Conservation (phyloP, 306 rosid species). For the Sesbania bispinosa region DNA sequence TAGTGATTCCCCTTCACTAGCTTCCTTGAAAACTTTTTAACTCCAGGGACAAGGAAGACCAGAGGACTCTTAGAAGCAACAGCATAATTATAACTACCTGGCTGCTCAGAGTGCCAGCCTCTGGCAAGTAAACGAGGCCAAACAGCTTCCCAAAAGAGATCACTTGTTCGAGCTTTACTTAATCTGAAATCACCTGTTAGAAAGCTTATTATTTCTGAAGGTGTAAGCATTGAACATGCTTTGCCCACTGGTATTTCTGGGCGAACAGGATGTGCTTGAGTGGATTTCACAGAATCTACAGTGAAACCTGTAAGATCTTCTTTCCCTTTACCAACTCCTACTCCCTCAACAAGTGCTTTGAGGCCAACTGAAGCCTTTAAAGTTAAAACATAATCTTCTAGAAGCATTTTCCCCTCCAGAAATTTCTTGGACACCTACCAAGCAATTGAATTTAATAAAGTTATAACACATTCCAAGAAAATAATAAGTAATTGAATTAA, state of each 20-base stretch:
- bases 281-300: conserved; percentile 51
- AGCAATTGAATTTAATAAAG: conserved; percentile 27
- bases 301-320: conserved; percentile 68
- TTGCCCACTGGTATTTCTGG: conserved; percentile 86
- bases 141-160: conserved; percentile 97
- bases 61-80: conserved; percentile 50
- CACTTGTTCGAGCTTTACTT: conserved; percentile 85
- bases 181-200: conserved; percentile 83
- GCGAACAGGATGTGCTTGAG: conserved; percentile 48
- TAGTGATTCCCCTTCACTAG: conserved; percentile 75
- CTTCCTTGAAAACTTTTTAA: conserved; percentile 74
- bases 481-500: not conserved
- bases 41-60: conserved; percentile 85
- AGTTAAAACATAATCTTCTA: conserved; percentile 67
- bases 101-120: conserved; percentile 99
- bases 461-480: not conserved
- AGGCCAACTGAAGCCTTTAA: conserved; percentile 64
- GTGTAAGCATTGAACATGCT: conserved; percentile 70
- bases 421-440: conserved; percentile 65
- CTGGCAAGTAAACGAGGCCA: conserved; percentile 97
- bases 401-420: conserved; percentile 60
- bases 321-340: conserved; percentile 84
- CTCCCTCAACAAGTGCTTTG: conserved; percentile 71
- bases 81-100: conserved; percentile 45
- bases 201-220: conserved; percentile 62